Conservation (phyloP, 139 green algal genomes). For the Parachlorella kessleri region DNA sequence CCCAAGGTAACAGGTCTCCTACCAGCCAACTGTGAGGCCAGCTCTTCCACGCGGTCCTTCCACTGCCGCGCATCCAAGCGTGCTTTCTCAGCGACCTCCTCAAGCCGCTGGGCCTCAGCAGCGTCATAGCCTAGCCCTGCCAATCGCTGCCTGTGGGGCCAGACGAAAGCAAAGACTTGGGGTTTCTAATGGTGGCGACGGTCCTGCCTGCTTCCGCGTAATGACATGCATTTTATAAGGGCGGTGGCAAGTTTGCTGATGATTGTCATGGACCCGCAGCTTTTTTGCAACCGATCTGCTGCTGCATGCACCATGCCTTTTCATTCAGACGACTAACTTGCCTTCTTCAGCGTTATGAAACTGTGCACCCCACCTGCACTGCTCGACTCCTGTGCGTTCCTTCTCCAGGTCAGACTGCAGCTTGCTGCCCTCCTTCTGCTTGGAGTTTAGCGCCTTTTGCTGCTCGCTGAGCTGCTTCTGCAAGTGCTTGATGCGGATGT, state of each 20-base stretch:
- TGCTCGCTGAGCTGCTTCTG: constrained; percentile 81
- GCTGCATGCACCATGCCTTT: too few species aligned
- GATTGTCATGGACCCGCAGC: too few species aligned
- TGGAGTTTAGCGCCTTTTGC: constrained; percentile 67
- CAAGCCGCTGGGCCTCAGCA: constrained; percentile 35
- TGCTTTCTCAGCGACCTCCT: constrained; percentile 45
- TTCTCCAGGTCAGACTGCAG: constrained; percentile 64
- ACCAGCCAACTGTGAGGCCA: constrained; percentile 59
- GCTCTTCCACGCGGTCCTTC: constrained; percentile 59
- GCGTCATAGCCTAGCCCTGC: constrained; percentile 52
- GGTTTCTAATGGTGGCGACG: too few species aligned
- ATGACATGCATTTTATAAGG: too few species aligned
- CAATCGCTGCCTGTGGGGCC: constrained; percentile 15
- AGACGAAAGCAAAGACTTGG: too few species aligned
- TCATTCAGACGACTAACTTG: too few species aligned
- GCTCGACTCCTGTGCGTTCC: constrained; percentile 51
- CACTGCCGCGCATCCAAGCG: constrained; percentile 32
- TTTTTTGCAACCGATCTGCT: too few species aligned
- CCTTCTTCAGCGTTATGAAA: too few species aligned
- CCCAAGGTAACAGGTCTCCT: too few species aligned
- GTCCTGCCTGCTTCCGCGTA: too few species aligned
- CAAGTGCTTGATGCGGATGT: constrained; percentile 75
- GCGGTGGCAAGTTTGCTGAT: too few species aligned
- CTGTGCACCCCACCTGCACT: constrained; percentile 47
- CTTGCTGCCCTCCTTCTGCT: constrained; percentile 76